Conservation (phyloP, 169 alveolate species). For the Eimeria maxima region DNA sequence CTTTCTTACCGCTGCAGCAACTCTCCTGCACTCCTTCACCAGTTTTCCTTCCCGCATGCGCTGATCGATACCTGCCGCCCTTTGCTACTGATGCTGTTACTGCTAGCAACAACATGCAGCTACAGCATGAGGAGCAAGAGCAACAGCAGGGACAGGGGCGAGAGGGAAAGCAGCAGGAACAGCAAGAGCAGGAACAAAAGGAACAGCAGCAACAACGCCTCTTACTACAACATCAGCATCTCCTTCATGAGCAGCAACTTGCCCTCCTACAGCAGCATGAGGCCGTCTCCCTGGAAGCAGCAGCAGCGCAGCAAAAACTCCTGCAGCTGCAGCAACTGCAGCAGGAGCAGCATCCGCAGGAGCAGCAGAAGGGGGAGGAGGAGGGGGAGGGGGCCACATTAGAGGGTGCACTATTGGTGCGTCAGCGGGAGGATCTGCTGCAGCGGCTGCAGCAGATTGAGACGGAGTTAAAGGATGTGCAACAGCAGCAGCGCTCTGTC, state of each 20-base stretch:
- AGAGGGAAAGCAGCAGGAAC: neutral
- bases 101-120: conserved; percentile 37
- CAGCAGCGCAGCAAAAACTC: neutral
- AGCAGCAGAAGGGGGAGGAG: conserved; percentile 31
- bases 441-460: conserved; percentile 15
- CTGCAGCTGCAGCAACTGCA: too few species aligned
- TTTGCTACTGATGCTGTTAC: too few species aligned
- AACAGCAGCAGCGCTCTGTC: neutral
- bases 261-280: conserved; percentile 2
- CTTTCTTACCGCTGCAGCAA: conserved; percentile 89
- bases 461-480: neutral
- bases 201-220: conserved; percentile 50
- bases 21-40: conserved; percentile 85
- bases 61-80: too few species aligned
- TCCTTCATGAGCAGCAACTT: too few species aligned
- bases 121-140: conserved; percentile 32
- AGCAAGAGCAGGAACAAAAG: conserved; percentile 59
- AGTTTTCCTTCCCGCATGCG: conserved; percentile 79
- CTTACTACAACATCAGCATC: neutral
- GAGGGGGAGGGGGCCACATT: neutral
- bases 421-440: neutral
- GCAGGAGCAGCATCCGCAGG: too few species aligned
- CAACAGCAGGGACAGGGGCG: too few species aligned
- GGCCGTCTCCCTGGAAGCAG: neutral
- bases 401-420: neutral